Evolutionary conservation across 148 eudicot genomes (phyloP).

Genomic region (Chenopodium berlandieri): DNA sequence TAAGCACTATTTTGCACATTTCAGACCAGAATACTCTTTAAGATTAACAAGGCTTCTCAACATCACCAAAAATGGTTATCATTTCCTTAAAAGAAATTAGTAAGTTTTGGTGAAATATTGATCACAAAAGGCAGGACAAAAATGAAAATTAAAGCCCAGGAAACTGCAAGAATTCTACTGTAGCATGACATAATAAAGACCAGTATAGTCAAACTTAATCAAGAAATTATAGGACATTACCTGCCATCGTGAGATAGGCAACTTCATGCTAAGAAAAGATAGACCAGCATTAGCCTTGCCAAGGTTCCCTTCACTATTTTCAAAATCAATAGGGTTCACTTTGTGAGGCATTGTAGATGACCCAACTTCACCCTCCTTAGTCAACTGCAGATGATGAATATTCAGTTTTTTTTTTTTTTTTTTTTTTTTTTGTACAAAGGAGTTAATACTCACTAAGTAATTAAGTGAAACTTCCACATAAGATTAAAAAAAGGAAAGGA

Average conservation of each 20-base stretch:
- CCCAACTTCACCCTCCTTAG: constrained; percentile 92
- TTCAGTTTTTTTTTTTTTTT: not conserved
- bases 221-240: constrained; percentile 30
- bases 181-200: not conserved
- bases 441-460: constrained; percentile 4
- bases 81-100: not conserved
- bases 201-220: not conserved
- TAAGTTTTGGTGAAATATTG: not conserved
- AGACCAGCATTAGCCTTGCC: constrained; percentile 79
- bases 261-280: constrained; percentile 65
- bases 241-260: constrained; percentile 98
- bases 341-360: constrained; percentile 99
- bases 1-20: not conserved
- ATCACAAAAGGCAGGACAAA: not conserved
- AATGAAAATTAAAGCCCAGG: not conserved
- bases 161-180: not conserved
- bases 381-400: constrained; percentile 43
- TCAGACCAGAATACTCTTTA: not conserved
- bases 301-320: constrained; percentile 97
- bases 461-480: not conserved
- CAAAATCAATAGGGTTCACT: constrained; percentile 97
- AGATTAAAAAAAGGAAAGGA: too few species aligned
- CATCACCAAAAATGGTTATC: not conserved
- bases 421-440: not conserved
- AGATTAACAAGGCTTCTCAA: not conserved